Percentiles rank a stretch among this genome's conserved stretches.
phyloP scores from a whole-genome alignment of 305 asterid genomes.

The Solanum hybrid region DNA sequence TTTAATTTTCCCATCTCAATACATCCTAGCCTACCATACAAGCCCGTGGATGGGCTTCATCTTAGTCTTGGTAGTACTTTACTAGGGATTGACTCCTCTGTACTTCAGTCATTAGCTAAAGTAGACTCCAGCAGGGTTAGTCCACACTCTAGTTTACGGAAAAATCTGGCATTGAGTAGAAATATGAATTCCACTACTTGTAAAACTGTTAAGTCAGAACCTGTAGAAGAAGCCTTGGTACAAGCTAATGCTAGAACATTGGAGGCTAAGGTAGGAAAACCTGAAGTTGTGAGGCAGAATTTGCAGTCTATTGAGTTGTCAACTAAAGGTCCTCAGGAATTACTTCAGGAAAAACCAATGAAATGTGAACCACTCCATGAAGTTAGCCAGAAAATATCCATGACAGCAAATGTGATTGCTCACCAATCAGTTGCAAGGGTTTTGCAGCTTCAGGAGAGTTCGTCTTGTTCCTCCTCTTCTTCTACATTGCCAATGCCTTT shows the following conservation, averaged over 20 bases:
- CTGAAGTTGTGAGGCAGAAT: slow-evolving; percentile 32
- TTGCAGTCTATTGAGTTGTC: slow-evolving; percentile 20
- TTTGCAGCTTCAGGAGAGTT: slow-evolving; percentile 50
- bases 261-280: slow-evolving; percentile 32
- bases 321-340: slow-evolving; percentile 18
- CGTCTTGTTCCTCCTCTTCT: slow-evolving; percentile 24
- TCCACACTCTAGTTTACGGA: slow-evolving; percentile 25
- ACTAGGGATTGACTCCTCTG: slow-evolving; percentile 17
- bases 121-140: slow-evolving; percentile 14
- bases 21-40: slow-evolving; percentile 21
- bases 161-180: slow-evolving; percentile 13
- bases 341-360: slow-evolving; percentile 28
- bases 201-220: slow-evolving; percentile 56
- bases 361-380: slow-evolving; percentile 49
- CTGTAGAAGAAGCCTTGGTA: slow-evolving; percentile 40
- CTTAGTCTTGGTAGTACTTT: slow-evolving; percentile 52
- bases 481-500: slow-evolving; percentile 36
- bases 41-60: slow-evolving; percentile 44
- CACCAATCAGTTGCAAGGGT: slow-evolving; percentile 31
- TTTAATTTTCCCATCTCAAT: slow-evolving; percentile 23
- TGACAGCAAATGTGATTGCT: slow-evolving; percentile 12
- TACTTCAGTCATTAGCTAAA: slow-evolving; percentile 21
- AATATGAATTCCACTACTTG: slow-evolving; percentile 20
- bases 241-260: slow-evolving; percentile 26
- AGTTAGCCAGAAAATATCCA: slow-evolving; percentile 12